Percentiles rank a stretch among this genome's conserved stretches.
Conservation (phyloP, 2,329 filamentous ascomycete genomes). For the Atkinsonella texensis region DNA sequence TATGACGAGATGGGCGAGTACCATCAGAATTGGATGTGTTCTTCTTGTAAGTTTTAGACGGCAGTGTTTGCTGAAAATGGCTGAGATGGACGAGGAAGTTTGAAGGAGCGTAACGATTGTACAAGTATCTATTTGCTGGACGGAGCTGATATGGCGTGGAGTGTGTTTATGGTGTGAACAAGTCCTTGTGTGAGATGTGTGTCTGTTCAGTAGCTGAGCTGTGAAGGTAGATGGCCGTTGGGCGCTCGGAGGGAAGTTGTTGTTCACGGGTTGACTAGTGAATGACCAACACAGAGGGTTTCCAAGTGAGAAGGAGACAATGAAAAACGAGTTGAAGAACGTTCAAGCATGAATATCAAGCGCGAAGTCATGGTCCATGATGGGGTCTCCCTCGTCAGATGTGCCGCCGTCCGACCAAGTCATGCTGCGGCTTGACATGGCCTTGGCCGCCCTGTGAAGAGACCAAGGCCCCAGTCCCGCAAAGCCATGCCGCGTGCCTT, state of each 20-base stretch:
- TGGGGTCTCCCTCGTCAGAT: background rate
- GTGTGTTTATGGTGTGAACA: background rate
- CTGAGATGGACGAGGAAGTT: background rate
- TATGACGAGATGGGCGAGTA: background rate
- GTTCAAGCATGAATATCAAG: background rate
- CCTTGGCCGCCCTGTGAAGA: background rate
- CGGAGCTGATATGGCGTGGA: background rate
- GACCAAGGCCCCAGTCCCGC: no score
- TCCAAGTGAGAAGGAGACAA: background rate
- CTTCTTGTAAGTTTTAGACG: no score
- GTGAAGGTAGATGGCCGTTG: background rate
- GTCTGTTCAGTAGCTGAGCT: background rate
- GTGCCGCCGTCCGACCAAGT: background rate
- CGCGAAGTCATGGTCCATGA: background rate
- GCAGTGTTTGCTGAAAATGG: no score
- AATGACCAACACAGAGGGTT: background rate
- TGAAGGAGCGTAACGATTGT: background rate
- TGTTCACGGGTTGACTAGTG: background rate
- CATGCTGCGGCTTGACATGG: background rate
- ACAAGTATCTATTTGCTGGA: background rate
- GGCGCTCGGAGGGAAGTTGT: background rate
- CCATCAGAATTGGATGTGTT: background rate
- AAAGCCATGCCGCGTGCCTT: background rate
- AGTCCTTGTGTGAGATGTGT: background rate
- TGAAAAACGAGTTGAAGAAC: background rate